Evolutionary conservation across 2,329 filamentous ascomycete genomes (phyloP).

Genomic region (Domatiomyces globalis): DNA sequence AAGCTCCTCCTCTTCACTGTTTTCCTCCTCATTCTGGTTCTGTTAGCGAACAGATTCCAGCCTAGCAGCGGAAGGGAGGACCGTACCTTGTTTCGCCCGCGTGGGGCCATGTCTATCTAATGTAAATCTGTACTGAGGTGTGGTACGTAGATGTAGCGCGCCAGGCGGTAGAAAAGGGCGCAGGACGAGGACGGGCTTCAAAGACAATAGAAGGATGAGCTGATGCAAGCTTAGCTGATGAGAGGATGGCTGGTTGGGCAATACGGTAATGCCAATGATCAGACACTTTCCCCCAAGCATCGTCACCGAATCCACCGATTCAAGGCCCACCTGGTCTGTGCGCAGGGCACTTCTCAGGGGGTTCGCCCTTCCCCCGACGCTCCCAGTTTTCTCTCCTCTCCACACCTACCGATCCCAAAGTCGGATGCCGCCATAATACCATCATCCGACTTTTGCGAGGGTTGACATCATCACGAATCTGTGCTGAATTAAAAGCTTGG

Average conservation of each 20-base stretch:
- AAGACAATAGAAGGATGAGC: not conserved
- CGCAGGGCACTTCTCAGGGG: not conserved
- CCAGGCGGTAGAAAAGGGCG: slow-evolving; percentile 9
- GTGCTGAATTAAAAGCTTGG: not conserved
- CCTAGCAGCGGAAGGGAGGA: slow-evolving; percentile 5
- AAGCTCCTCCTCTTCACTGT: slow-evolving; percentile 33
- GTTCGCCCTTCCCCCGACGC: not conserved
- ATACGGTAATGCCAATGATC: not conserved
- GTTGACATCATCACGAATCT: too few species aligned
- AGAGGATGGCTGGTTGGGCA: not conserved
- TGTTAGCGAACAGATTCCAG: slow-evolving; percentile 5
- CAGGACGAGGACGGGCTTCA: not conserved
- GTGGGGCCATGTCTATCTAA: not conserved
- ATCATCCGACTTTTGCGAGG: too few species aligned
- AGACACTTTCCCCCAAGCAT: not conserved
- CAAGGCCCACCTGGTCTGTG: not conserved
- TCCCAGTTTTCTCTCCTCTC: not conserved
- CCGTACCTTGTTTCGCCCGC: not conserved
- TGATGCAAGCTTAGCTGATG: not conserved
- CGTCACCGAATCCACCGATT: not conserved
- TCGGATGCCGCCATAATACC: not conserved
- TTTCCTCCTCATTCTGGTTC: slow-evolving; percentile 30
- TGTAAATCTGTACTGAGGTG: slow-evolving; percentile 1
- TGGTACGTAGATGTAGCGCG: slow-evolving; percentile 2
- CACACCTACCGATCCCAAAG: not conserved